phyloP scores from a whole-genome alignment of 2,329 filamentous ascomycete genomes.

The Aquanectria penicillioides region DNA sequence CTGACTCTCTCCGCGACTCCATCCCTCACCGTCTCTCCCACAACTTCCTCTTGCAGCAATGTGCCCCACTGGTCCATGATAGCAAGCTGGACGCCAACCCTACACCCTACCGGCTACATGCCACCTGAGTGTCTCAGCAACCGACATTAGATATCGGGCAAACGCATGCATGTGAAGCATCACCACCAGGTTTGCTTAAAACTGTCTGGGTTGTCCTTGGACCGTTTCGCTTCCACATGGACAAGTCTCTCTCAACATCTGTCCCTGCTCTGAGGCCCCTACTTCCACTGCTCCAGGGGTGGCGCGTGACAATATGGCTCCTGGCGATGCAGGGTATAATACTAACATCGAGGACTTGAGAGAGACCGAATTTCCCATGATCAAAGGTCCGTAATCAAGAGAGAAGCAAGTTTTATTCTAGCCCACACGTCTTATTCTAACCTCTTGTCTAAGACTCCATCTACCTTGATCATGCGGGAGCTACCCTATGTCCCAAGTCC shows the following conservation, averaged over 20 bases:
- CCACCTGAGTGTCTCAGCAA: neutral
- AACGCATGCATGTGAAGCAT: neutral
- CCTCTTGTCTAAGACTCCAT: slow-evolving; percentile 71
- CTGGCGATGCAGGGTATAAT: slow-evolving; percentile 60
- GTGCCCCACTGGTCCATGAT: slow-evolving; percentile 14
- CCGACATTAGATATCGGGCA: neutral
- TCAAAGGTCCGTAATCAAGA: slow-evolving; percentile 61
- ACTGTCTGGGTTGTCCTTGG: too few species aligned
- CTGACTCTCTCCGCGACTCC: neutral
- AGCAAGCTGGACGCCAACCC: neutral
- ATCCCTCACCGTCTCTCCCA: neutral
- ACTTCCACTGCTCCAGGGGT: neutral
- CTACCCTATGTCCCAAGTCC: slow-evolving; percentile 83
- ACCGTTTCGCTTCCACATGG: too few species aligned
- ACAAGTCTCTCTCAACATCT: neutral
- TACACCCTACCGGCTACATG: neutral
- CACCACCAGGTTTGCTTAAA: neutral
- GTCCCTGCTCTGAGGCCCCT: too few species aligned
- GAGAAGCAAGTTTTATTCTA: too few species aligned
- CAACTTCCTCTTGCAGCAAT: slow-evolving; percentile 8
- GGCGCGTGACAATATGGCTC: slow-evolving; percentile 7
- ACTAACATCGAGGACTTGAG: slow-evolving; percentile 67
- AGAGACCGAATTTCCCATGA: slow-evolving; percentile 73
- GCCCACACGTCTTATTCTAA: too few species aligned
- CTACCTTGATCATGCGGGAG: slow-evolving; percentile 96